phyloP scores from a whole-genome alignment of 2,329 filamentous ascomycete species.

The Claviceps africana region DNA sequence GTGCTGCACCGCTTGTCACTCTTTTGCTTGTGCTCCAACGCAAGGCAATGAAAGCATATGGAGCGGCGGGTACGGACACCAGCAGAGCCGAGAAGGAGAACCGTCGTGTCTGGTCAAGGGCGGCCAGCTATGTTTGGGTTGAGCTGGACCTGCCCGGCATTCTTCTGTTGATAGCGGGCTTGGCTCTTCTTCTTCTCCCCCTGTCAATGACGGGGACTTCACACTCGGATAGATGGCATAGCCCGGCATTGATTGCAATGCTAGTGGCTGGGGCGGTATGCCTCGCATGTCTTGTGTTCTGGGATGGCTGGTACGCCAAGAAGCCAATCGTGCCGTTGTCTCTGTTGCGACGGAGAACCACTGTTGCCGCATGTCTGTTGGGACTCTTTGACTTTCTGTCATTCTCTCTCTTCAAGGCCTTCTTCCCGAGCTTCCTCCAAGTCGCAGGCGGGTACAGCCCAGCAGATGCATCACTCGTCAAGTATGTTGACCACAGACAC shows the following conservation, averaged over 20 bases:
- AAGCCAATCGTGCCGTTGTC: constrained; percentile 25
- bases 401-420: constrained; percentile 24
- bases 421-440: constrained; percentile 27
- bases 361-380: constrained; percentile 22
- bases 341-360: constrained; percentile 22
- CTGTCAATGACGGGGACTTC: constrained; percentile 23
- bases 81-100: constrained; percentile 5
- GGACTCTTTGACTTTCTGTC: constrained; percentile 23
- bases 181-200: constrained; percentile 21
- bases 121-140: constrained; percentile 13
- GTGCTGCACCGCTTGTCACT: constrained; percentile 17
- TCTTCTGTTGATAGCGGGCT: constrained; percentile 17
- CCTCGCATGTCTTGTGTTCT: constrained; percentile 17
- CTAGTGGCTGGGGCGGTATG: constrained; percentile 17
- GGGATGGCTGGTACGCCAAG: constrained; percentile 23
- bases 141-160: constrained; percentile 22
- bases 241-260: constrained; percentile 22
- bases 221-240: constrained; percentile 18
- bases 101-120: constrained; percentile 9
- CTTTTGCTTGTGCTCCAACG: constrained; percentile 19
- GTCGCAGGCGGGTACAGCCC: constrained; percentile 22
- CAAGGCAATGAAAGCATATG: constrained; percentile 13
- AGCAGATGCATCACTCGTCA: constrained; percentile 23
- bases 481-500: constrained; percentile 12
- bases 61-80: neutral